A percentile compares a stretch with the other conserved stretches of the same genome.
These are phyloP conservation scores for Atractiella rhizophila DNA, from an alignment of 768 basidiomycete species.

Conservation along the genomic window DNA sequence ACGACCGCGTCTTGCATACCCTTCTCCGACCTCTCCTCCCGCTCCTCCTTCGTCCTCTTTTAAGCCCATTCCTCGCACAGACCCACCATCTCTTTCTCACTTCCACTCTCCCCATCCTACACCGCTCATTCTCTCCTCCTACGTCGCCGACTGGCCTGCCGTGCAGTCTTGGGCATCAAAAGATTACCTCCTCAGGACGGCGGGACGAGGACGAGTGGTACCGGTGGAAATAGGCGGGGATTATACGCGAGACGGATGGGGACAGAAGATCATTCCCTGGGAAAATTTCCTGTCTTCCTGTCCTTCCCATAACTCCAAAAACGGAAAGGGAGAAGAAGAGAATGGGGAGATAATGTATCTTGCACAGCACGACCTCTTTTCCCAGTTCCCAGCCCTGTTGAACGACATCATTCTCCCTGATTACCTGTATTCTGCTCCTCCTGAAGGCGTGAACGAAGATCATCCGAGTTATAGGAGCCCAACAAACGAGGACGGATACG, in stretches of 20 bases:
- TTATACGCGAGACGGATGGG: conserved; percentile 59
- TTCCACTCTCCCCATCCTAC: conserved; percentile 12
- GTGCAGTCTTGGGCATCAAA: conserved; percentile 44
- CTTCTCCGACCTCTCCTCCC: background rate
- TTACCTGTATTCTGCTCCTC: conserved; percentile 46
- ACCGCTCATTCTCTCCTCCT: conserved; percentile 42
- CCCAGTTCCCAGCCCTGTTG: conserved; percentile 54
- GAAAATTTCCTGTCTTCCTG: conserved; percentile 38
- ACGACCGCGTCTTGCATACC: background rate
- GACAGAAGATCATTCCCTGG: conserved; percentile 52
- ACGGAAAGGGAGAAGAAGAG: conserved; percentile 18
- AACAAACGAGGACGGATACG: conserved; percentile 35
- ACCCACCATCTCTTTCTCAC: conserved; percentile 1
- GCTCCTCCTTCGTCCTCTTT: conserved; percentile 1
- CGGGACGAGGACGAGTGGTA: conserved; percentile 59
- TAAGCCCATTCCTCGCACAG: background rate
- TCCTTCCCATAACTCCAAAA: conserved; percentile 9
- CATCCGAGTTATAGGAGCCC: conserved; percentile 38
- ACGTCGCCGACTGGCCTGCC: conserved; percentile 53
- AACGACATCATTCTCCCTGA: conserved; percentile 64
- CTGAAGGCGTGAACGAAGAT: too few species aligned
- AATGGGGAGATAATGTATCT: conserved; percentile 35
- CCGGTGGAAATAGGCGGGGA: conserved; percentile 73
- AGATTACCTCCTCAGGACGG: conserved; percentile 40
- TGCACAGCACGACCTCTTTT: conserved; percentile 66